phyloP scores from a whole-genome alignment of 495 filamentous ascomycete genomes.

The Jackrogersella multiformis region DNA sequence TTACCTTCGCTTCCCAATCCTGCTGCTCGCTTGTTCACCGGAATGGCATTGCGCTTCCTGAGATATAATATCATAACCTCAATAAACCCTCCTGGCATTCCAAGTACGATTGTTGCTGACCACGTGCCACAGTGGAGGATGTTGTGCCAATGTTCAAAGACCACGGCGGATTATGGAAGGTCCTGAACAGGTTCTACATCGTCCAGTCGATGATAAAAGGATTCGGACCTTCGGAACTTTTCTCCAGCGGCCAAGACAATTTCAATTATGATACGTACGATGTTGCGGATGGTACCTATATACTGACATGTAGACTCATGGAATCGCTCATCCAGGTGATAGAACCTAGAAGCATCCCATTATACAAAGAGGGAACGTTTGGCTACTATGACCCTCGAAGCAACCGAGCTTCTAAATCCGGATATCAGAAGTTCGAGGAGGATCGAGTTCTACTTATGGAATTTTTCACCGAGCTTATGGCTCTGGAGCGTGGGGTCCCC shows the following conservation, averaged over 20 bases:
- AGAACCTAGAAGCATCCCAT: conserved; percentile 28
- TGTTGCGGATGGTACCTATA: conserved; percentile 35
- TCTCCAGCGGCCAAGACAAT: conserved; percentile 15
- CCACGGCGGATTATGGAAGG: conserved; percentile 33
- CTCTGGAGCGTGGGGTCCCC: conserved; percentile 9
- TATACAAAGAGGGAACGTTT: conserved; percentile 45
- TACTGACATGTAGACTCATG: conserved; percentile 39
- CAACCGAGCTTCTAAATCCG: conserved; percentile 41
- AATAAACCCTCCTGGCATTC: not conserved
- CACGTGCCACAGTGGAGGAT: conserved; percentile 47
- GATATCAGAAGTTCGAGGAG: conserved; percentile 45
- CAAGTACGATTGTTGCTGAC: not conserved
- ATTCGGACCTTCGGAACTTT: not conserved
- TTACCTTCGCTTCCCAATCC: not conserved
- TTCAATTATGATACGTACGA: conserved; percentile 50
- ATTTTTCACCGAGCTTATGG: conserved; percentile 46
- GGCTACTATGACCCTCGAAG: conserved; percentile 46
- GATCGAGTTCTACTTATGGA: conserved; percentile 46
- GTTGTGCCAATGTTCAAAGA: conserved; percentile 40
- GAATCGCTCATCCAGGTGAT: conserved; percentile 33
- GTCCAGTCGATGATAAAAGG: conserved; percentile 5
- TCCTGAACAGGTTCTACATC: conserved; percentile 40
- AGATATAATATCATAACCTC: not conserved
- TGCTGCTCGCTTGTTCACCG: too few species aligned
- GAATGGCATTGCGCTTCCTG: not conserved